Evolutionary conservation across 192 early-diverging fungal genomes (phyloP), one percentile per base, ranked within the genome.

Genomic region (Backusella luteola): DNA sequence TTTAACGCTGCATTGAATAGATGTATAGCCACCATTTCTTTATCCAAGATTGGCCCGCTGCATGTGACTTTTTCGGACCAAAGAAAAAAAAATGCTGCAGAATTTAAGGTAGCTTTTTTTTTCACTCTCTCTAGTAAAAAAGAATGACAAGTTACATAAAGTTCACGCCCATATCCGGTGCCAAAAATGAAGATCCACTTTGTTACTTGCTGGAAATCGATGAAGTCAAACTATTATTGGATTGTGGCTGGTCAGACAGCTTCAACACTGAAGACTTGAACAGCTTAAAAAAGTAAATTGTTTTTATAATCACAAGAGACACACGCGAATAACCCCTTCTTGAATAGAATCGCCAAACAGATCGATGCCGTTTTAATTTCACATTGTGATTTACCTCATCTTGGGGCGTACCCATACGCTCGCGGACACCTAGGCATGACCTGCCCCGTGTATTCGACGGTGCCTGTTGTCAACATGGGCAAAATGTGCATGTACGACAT

Each of bases 191-290:
- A 80, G 93, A 94, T 71, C 90, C 94, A 0, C 87, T 96, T 44
- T 96, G 96, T 80, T 98, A 97, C 79, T 76, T 99, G 75, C 85
- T 99, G 66, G 95, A 97, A 81, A 91, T 98, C 34, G 94, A 95
- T 79, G 89, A 93, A 78, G 94, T 93, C n/a, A 93, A 93, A 71
- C 90, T 99, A 56, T 79, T 99, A 42, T 86, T 99, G 21, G 98
- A 99, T 83, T 99, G 98, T 86, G 98, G 97, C 21, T 96, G 93
- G 92, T 89, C 89, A 66, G 93, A 93, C 78, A 81, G 79, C 42
- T 94, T 96, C 76, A 85, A 96, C 66, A 85, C 87, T 21, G 90
- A 94, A 23, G 89, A 89, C 35, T 82, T 97, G 23, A 79, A 75
- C 44, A 81, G 83, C 46, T 87, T 96, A 14, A 89, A 89, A 85